Evolutionary conservation across 176 grass and related monocot species (phyloP).

Genomic region (Thinopyrum elongatum): DNA sequence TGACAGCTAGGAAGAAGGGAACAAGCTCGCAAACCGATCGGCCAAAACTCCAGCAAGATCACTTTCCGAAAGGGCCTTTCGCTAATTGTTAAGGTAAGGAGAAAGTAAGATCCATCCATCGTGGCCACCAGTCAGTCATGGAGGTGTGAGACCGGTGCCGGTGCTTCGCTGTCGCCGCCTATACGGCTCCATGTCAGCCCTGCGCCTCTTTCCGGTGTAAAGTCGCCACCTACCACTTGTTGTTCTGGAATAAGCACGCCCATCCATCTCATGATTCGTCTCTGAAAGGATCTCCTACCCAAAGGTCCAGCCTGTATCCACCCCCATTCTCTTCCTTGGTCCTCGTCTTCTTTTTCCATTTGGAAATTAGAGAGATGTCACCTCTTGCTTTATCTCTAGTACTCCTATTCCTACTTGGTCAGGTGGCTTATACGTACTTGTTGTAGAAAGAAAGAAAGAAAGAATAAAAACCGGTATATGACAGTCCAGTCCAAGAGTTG

Average conservation of each 20-base stretch:
- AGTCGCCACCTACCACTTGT: constrained; percentile 38
- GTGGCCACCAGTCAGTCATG: no score
- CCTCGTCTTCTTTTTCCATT: neutral
- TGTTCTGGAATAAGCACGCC: constrained; percentile 34
- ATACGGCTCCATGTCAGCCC: constrained; percentile 50
- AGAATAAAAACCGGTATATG: no score
- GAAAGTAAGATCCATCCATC: no score
- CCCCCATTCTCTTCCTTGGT: neutral
- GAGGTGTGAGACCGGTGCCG: neutral
- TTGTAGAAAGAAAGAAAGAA: no score
- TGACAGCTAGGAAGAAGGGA: neutral
- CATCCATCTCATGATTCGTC: constrained; percentile 32
- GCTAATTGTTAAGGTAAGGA: constrained; percentile 15
- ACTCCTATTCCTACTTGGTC: neutral
- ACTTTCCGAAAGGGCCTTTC: constrained; percentile 6
- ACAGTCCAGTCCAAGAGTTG: no score
- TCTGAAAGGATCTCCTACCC: constrained; percentile 41
- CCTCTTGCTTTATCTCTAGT: no score
- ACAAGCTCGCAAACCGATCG: neutral
- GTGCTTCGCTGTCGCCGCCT: constrained; percentile 12
- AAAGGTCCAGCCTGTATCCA: neutral
- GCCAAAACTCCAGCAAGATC: constrained; percentile 23
- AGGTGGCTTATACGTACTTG: neutral
- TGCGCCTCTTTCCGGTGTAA: constrained; percentile 21
- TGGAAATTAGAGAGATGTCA: no score